Percentiles rank a stretch among this genome's conserved stretches.
These are phyloP conservation scores for Calonectria crousiana DNA, from an alignment of 2,329 filamentous ascomycete genomes.

Conservation along the genomic window DNA sequence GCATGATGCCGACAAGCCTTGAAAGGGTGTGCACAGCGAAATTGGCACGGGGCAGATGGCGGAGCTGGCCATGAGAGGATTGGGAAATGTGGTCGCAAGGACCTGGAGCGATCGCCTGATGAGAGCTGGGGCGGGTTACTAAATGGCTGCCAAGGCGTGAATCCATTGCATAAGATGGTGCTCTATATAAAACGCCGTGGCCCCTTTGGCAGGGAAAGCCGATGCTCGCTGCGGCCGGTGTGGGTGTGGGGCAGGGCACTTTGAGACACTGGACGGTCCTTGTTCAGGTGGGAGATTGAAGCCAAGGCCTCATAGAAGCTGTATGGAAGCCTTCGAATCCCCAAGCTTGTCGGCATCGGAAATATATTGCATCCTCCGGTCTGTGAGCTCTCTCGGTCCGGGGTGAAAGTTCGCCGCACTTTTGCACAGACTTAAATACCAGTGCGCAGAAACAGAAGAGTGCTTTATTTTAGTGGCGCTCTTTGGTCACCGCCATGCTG, in stretches of 20 bases:
- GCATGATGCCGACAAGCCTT: conserved; percentile 16
- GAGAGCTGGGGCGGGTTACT: background rate
- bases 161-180: background rate
- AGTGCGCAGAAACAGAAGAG: background rate
- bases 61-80: conserved; percentile 15
- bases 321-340: background rate
- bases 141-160: background rate
- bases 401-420: background rate
- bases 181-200: background rate
- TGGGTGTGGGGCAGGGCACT: background rate
- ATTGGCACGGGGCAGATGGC: conserved; percentile 37
- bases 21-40: conserved; percentile 29
- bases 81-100: conserved; percentile 22
- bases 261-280: conserved; percentile 9
- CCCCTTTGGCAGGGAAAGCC: background rate
- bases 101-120: conserved; percentile 2
- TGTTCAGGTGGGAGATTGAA: conserved; percentile 8
- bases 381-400: background rate
- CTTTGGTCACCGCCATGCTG: background rate
- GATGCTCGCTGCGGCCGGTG: background rate
- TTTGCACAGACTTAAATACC: conserved; percentile 7
- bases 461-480: background rate
- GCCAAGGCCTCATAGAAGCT: background rate
- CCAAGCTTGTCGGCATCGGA: background rate
- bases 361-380: background rate